Base-by-base conservation (phyloP, 371 early-diverging fungal species). In the Agmasoma carcini region DNA sequence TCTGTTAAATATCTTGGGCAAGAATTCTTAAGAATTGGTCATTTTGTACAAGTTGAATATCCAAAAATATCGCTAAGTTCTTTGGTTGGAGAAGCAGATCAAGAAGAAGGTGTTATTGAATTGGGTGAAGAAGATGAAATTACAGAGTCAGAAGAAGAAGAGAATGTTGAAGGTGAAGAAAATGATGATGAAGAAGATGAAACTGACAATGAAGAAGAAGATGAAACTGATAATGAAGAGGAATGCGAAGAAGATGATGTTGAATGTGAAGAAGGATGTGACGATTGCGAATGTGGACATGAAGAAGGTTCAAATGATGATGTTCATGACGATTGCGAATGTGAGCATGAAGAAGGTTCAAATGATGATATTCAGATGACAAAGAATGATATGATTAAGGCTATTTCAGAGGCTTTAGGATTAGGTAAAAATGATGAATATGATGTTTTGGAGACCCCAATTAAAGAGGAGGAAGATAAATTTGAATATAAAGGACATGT, bases 171-270 rank as follows among this genome's bases (percentile, higher is more conserved):
- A 27, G 55, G 55, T 27, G 50, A 67, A 38, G 55, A 49, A 22
- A 33, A 41, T 1, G 52, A 15, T 53, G 54, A 62, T 33, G 63
- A 71, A 69, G 70, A 67, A 72, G 31, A 65, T 65, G 33, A 70
- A 64, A 55, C 74, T 71, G 61, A 75, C 46, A 14, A 64, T 72
- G 37, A 80, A 47, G 78, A 74, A 2, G 77, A 75, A 50, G 80
- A 78, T 38, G 72, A 75, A 0, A 79, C 78, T 4, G 79, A 77
- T 23, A 74, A 72, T 41, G 78, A 72, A 22, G 75, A 75, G 7
- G 50, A 56, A 23, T 62, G 43, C 1, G 39, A 29, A 2, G 25
- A 26, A 22, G 23, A 3, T 47, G 56, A 62, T 15, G 51, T 33
- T 6, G 26, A 29, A 33, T 57, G 55, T 26, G 55, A 68, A 9